phyloP scores from a whole-genome alignment of 305 asterid genomes.

The Fraxinus baroniana region DNA sequence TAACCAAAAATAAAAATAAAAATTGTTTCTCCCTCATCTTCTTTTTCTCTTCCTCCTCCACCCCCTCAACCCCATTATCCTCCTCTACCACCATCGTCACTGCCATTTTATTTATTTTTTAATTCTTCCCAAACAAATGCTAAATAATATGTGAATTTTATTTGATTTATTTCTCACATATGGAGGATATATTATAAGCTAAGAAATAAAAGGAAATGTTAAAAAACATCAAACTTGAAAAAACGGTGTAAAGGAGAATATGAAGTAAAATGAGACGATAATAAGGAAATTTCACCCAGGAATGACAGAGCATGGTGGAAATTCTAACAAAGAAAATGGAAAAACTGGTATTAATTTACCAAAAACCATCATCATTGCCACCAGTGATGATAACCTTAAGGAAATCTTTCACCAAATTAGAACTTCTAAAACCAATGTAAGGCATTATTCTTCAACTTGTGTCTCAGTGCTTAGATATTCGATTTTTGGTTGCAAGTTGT shows the following conservation, averaged over 20 bases:
- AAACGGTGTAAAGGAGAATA: background rate
- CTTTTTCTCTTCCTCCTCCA: too few species aligned
- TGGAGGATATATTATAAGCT: too few species aligned
- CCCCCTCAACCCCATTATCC: too few species aligned
- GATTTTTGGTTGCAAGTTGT: too few species aligned
- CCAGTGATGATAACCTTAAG: conserved; percentile 56
- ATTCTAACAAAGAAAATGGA: background rate
- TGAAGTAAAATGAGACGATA: background rate
- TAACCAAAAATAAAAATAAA: too few species aligned
- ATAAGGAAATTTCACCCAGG: background rate
- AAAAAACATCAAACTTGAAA: background rate
- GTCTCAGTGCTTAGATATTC: background rate
- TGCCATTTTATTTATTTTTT: too few species aligned
- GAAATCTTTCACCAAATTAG: conserved; percentile 63
- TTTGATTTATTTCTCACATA: background rate
- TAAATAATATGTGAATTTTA: background rate
- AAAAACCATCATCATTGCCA: conserved; percentile 38
- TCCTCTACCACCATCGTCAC: too few species aligned
- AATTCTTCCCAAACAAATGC: background rate
- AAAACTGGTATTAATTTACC: background rate
- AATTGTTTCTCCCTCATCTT: too few species aligned
- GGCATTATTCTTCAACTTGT: conserved; percentile 1
- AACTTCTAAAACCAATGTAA: conserved; percentile 53
- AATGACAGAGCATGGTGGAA: background rate
- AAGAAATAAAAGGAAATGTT: background rate